A percentile compares a stretch with the other conserved stretches of the same genome.
These are phyloP conservation scores for Fusarium albidum DNA, from an alignment of 2,329 filamentous ascomycete species.

Conservation along the genomic window DNA sequence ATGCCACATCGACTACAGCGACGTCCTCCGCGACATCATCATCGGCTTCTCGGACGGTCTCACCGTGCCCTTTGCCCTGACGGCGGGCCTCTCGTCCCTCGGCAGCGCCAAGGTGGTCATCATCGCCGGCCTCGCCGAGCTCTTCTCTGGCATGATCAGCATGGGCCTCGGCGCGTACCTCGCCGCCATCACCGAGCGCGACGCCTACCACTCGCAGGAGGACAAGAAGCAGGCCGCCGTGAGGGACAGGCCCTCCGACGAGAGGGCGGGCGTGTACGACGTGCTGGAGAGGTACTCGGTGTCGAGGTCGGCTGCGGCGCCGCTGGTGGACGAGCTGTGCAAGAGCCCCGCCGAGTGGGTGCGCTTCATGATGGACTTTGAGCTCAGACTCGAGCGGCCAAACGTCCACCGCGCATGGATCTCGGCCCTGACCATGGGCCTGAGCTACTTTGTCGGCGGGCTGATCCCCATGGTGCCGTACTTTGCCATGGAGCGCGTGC, in stretches of 20 bases:
- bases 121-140: slow-evolving; percentile 76
- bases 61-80: slow-evolving; percentile 82
- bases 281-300: slow-evolving; percentile 62
- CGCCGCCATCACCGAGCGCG: slow-evolving; percentile 66
- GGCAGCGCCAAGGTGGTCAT: slow-evolving; percentile 74
- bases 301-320: slow-evolving; percentile 50
- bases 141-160: slow-evolving; percentile 78
- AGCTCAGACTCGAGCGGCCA: slow-evolving; percentile 57
- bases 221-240: slow-evolving; percentile 55
- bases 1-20: slow-evolving; percentile 48
- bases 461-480: slow-evolving; percentile 77
- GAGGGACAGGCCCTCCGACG: slow-evolving; percentile 51
- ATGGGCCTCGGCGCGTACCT: slow-evolving; percentile 82
- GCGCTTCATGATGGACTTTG: slow-evolving; percentile 68
- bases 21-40: slow-evolving; percentile 69
- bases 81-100: slow-evolving; percentile 73
- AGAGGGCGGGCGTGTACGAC: slow-evolving; percentile 57
- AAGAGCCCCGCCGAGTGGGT: slow-evolving; percentile 58
- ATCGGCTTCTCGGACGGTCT: slow-evolving; percentile 82
- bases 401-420: slow-evolving; percentile 56
- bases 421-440: slow-evolving; percentile 71
- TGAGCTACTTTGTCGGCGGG: slow-evolving; percentile 75
- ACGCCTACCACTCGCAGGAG: slow-evolving; percentile 59
- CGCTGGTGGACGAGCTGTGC: slow-evolving; percentile 59
- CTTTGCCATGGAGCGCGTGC: slow-evolving; percentile 61